A percentile compares a stretch with the other conserved stretches of the same genome.
Evolutionary conservation across 768 basidiomycete genomes (phyloP).

Genomic region (Leccinum sublutescens): DNA sequence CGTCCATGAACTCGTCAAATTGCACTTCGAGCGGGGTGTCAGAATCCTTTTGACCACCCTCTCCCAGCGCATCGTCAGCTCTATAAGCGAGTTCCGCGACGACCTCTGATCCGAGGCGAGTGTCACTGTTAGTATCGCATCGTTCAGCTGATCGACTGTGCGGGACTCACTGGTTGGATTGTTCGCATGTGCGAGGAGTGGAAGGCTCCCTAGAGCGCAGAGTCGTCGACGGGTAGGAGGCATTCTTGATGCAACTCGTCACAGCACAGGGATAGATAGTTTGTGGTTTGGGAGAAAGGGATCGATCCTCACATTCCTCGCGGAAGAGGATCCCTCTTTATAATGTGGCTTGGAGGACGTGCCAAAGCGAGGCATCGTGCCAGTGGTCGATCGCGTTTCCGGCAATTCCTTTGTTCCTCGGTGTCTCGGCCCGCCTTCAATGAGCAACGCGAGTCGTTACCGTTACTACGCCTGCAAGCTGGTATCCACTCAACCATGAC

Average conservation of each 20-base stretch:
- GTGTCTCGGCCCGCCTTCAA: neutral
- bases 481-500: conserved; percentile 11
- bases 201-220: conserved; percentile 21
- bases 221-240: conserved; percentile 21
- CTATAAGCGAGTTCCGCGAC: conserved; percentile 28
- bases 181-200: conserved; percentile 21
- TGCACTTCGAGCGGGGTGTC: conserved; percentile 21
- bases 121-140: neutral
- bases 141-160: neutral
- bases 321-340: conserved; percentile 3
- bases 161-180: conserved; percentile 25
- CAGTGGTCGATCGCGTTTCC: neutral
- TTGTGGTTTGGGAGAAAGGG: neutral
- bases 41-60: neutral
- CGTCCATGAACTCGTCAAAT: conserved; percentile 28
- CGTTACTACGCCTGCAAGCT: neutral
- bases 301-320: neutral
- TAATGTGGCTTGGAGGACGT: neutral
- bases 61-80: conserved; percentile 7
- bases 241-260: conserved; percentile 9
- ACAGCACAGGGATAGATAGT: neutral
- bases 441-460: neutral
- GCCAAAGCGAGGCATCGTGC: neutral
- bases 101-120: conserved; percentile 17
- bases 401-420: conserved; percentile 8